Conservation (phyloP, 1,284 basidiomycete species). For the Rhizopogon parksii region DNA sequence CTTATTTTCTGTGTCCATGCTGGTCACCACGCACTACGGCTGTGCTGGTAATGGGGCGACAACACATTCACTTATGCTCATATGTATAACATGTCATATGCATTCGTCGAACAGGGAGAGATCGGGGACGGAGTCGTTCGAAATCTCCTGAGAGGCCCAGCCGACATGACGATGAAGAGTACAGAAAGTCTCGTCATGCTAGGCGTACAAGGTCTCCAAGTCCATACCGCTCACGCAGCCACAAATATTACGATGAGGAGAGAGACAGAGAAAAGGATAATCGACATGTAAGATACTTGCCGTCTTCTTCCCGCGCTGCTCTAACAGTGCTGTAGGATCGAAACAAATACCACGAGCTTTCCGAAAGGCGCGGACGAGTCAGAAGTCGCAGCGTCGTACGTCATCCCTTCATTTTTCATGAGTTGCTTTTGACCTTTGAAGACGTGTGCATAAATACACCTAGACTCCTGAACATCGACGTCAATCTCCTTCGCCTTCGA, state of each 20-base stretch:
- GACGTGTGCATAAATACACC: constrained; percentile 12
- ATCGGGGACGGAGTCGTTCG: constrained; percentile 18
- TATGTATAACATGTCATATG: constrained; percentile 1
- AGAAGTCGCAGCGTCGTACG: constrained; percentile 27
- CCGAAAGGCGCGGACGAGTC: constrained; percentile 3
- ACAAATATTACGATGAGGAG: neutral
- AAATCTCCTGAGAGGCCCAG: constrained; percentile 18
- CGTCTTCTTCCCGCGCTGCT: too few species aligned
- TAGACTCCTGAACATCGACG: constrained; percentile 19
- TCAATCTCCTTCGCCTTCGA: constrained; percentile 16
- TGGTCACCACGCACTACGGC: constrained; percentile 18
- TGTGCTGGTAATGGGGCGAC: constrained; percentile 16
- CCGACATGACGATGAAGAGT: constrained; percentile 9
- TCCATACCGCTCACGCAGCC: constrained; percentile 11
- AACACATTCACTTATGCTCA: constrained; percentile 1
- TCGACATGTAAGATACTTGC: neutral
- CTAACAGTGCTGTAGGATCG: constrained; percentile 6
- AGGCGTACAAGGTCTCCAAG: constrained; percentile 22
- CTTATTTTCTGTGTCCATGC: constrained; percentile 16
- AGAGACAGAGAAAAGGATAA: constrained; percentile 11
- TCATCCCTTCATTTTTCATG: neutral
- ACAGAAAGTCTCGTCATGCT: constrained; percentile 7
- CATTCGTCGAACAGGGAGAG: constrained; percentile 11
- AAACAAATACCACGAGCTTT: constrained; percentile 1
- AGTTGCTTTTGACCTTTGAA: constrained; percentile 20